A percentile compares a stretch with the other conserved stretches of the same genome.
These are phyloP conservation scores for Coemansia reversa DNA, from an alignment of 192 early-diverging fungal species.

Conservation along the genomic window DNA sequence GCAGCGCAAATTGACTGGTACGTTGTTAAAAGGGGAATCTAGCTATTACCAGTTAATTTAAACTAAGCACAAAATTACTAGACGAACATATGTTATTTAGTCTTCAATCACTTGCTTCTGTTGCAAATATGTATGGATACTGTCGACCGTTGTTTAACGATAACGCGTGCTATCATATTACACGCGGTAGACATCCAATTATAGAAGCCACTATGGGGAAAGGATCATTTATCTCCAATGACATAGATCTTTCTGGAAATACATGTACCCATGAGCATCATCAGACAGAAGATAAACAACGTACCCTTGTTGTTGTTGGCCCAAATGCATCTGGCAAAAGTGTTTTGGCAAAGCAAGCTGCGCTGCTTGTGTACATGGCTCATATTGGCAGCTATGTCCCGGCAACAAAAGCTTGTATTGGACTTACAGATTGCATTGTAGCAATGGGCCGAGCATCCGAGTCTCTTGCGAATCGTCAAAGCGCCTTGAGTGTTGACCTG, in stretches of 20 bases:
- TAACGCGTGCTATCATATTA: constrained; percentile 27
- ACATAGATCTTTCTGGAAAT: constrained; percentile 54
- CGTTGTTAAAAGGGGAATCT: neutral
- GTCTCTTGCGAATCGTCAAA: constrained; percentile 28
- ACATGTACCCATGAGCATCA: constrained; percentile 17
- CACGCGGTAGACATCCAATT: constrained; percentile 30
- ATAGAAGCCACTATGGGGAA: constrained; percentile 62
- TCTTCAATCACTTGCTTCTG: constrained; percentile 31
- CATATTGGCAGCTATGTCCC: constrained; percentile 92
- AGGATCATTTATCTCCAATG: constrained; percentile 71
- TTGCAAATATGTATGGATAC: constrained; percentile 23
- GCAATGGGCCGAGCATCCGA: constrained; percentile 54
- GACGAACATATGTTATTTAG: constrained; percentile 4
- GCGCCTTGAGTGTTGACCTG: constrained; percentile 36
- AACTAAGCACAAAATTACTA: neutral
- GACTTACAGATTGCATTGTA: constrained; percentile 76
- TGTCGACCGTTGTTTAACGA: constrained; percentile 20
- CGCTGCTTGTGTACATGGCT: constrained; percentile 82
- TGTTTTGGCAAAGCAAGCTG: constrained; percentile 72
- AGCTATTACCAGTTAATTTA: neutral
- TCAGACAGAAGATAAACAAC: constrained; percentile 12
- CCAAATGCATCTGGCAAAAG: constrained; percentile 86
- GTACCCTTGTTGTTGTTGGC: constrained; percentile 71
- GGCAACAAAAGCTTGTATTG: constrained; percentile 66
- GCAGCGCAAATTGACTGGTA: constrained; percentile 59